These are phyloP conservation scores for Pulicaria dysenterica DNA, from an alignment of 129 eudicot genomes.

Conservation along the genomic window DNA sequence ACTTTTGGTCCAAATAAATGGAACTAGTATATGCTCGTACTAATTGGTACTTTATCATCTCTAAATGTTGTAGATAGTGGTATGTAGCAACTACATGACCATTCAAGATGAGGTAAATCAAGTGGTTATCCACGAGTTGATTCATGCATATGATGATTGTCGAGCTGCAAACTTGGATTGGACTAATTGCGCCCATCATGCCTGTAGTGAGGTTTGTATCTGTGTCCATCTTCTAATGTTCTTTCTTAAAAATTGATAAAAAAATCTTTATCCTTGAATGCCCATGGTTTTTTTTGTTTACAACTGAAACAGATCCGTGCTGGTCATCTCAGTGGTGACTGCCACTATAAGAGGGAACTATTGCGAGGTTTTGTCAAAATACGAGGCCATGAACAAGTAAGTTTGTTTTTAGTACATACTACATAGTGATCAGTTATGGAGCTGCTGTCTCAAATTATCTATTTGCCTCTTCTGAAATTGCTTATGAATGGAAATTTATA, in stretches of 20 bases:
- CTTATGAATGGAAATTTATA: too few relatives aligned
- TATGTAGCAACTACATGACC: constrained; percentile 72
- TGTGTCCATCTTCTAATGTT: not conserved
- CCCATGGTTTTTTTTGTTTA: constrained; percentile 1
- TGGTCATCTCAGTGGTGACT: constrained; percentile 92
- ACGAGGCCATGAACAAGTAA: constrained; percentile 84
- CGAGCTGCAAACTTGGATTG: constrained; percentile 87
- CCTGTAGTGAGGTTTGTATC: constrained; percentile 84
- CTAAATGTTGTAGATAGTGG: constrained; percentile 52
- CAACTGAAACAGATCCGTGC: constrained; percentile 67
- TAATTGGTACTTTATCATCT: not conserved
- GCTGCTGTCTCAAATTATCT: too few relatives aligned
- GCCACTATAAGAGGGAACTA: constrained; percentile 79
- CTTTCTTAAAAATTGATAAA: not conserved
- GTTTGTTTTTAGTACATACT: constrained; percentile 17
- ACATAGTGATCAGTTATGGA: too few relatives aligned
- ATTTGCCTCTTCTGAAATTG: too few relatives aligned
- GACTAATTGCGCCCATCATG: constrained; percentile 95
- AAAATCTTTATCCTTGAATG: constrained; percentile 11
- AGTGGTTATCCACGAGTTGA: constrained; percentile 92
- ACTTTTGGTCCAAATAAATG: too few relatives aligned
- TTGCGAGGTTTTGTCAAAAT: constrained; percentile 66
- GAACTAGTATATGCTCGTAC: too few relatives aligned
- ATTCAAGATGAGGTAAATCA: constrained; percentile 87
- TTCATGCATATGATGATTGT: constrained; percentile 97